These are phyloP conservation scores for Pezicula radicicola DNA, from an alignment of 2,329 filamentous ascomycete species.

Conservation along the genomic window DNA sequence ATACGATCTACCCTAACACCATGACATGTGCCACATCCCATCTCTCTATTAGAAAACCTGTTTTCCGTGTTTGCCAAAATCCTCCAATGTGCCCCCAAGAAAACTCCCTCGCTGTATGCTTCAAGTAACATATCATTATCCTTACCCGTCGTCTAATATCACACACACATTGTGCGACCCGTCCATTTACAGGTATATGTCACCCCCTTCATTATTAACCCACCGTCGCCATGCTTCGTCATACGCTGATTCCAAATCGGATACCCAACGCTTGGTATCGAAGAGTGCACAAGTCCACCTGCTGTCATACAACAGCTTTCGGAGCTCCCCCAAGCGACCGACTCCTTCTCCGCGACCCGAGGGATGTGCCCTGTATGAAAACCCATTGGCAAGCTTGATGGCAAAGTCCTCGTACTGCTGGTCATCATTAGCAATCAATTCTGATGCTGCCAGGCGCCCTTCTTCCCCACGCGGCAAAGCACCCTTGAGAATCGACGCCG, in stretches of 20 bases:
- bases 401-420: constrained; percentile 81
- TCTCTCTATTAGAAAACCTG: background rate
- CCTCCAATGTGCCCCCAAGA: background rate
- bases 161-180: background rate
- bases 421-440: constrained; percentile 77
- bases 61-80: background rate
- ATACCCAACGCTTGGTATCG: constrained; percentile 87
- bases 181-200: constrained; percentile 69
- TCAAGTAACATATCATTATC: background rate
- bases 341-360: constrained; percentile 48
- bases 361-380: constrained; percentile 52
- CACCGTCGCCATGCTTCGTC: constrained; percentile 84
- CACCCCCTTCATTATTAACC: constrained; percentile 82
- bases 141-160: background rate
- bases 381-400: constrained; percentile 59
- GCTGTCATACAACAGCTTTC: constrained; percentile 77
- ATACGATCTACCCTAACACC: background rate
- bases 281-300: constrained; percentile 88
- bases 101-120: background rate
- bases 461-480: constrained; percentile 71
- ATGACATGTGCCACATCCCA: background rate
- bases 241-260: constrained; percentile 85
- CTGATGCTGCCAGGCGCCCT: constrained; percentile 65
- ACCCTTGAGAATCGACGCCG: constrained; percentile 87
- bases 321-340: constrained; percentile 75